Evolutionary conservation across 352 stramenopile species (phyloP).

Genomic region (Aphanomyces stellatus): DNA sequence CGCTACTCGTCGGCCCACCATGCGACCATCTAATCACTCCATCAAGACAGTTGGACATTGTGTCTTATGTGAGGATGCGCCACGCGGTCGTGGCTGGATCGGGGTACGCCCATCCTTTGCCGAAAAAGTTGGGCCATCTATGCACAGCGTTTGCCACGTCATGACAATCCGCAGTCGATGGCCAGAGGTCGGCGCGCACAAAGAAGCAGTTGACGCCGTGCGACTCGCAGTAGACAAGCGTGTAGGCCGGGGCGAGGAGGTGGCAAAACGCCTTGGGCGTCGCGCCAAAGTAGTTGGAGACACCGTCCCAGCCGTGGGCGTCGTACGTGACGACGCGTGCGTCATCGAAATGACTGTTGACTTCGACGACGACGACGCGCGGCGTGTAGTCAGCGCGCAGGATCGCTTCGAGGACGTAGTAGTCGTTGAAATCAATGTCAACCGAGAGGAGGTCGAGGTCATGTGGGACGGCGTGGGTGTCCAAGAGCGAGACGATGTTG

Average conservation of each 20-base stretch:
- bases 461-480: constrained; percentile 32
- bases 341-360: constrained; percentile 56
- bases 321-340: constrained; percentile 39
- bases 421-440: constrained; percentile 74
- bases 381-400: constrained; percentile 35
- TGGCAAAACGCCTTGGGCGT: constrained; percentile 36
- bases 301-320: constrained; percentile 36
- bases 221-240: constrained; percentile 71
- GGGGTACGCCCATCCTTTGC: constrained; percentile 43
- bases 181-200: constrained; percentile 36
- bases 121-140: constrained; percentile 58
- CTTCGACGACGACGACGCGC: constrained; percentile 49
- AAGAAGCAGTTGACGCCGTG: constrained; percentile 72
- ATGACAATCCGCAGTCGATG: too few species aligned
- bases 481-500: constrained; percentile 52
- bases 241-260: constrained; percentile 34
- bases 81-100: constrained; percentile 23
- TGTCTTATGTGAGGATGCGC: not conserved
- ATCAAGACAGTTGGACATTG: not conserved
- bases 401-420: constrained; percentile 51
- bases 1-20: too few species aligned
- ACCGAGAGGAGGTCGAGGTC: constrained; percentile 58
- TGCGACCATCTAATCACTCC: not conserved
- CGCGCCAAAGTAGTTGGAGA: constrained; percentile 49
- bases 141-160: constrained; percentile 41